Evolutionary conservation across 2,329 filamentous ascomycete species (phyloP).

Genomic region (Penicillium carneum): DNA sequence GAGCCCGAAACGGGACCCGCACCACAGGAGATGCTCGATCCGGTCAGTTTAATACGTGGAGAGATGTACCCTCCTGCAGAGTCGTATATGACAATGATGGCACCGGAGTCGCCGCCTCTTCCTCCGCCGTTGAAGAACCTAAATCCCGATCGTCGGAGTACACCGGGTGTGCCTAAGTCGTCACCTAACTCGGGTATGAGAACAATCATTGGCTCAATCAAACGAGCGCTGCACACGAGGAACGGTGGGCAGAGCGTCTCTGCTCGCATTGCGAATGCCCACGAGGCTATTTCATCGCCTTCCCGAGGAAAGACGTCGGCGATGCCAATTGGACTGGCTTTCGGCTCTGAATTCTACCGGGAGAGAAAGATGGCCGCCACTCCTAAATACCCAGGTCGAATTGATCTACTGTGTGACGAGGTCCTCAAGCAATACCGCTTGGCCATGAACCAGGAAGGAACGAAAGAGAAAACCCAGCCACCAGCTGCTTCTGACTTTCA

Average conservation of each 20-base stretch:
- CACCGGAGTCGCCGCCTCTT: slow-evolving; percentile 58
- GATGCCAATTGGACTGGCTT: slow-evolving; percentile 55
- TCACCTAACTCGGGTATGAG: slow-evolving; percentile 72
- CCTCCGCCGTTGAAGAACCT: slow-evolving; percentile 39
- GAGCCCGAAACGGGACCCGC: slow-evolving; percentile 56
- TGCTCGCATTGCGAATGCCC: slow-evolving; percentile 47
- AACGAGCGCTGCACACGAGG: slow-evolving; percentile 75
- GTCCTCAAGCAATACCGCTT: slow-evolving; percentile 80
- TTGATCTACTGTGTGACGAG: slow-evolving; percentile 82
- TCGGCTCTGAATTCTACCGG: slow-evolving; percentile 54
- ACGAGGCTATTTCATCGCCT: slow-evolving; percentile 39
- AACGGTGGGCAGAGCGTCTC: slow-evolving; percentile 47
- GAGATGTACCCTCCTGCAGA: slow-evolving; percentile 82
- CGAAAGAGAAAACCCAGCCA: slow-evolving; percentile 15
- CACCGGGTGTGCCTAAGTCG: slow-evolving; percentile 39
- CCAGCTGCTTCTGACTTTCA: slow-evolving; percentile 16
- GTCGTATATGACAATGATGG: slow-evolving; percentile 75
- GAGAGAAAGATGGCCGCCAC: slow-evolving; percentile 47
- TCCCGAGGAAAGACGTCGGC: slow-evolving; percentile 51
- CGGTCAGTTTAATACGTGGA: slow-evolving; percentile 85
- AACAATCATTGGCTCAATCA: slow-evolving; percentile 84
- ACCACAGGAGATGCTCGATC: slow-evolving; percentile 70
- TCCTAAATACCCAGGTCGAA: slow-evolving; percentile 65
- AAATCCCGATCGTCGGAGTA: slow-evolving; percentile 41
- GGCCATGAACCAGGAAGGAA: slow-evolving; percentile 61